Evolutionary conservation across 1,139 yeast genomes (phyloP).

Genomic region (Debaryomyces sp.): DNA sequence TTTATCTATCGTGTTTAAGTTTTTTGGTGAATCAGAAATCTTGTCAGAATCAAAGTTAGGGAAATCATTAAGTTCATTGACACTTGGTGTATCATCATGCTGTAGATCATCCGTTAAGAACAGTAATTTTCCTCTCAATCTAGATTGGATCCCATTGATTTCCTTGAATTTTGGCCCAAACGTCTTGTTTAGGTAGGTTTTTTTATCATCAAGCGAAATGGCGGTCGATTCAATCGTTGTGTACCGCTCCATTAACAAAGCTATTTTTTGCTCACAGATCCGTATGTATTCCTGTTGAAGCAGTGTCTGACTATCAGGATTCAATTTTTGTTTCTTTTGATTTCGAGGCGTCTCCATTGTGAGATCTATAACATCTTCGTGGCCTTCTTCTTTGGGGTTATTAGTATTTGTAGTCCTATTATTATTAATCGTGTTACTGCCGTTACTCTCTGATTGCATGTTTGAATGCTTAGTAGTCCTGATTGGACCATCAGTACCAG

Average conservation of each 20-base stretch:
- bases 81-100: not conserved
- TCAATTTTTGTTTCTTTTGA: constrained; percentile 7
- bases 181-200: constrained; percentile 24
- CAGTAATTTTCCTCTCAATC: constrained; percentile 1
- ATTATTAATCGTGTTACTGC: not conserved
- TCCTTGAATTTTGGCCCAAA: constrained; percentile 23
- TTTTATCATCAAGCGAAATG: constrained; percentile 38
- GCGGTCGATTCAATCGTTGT: constrained; percentile 36
- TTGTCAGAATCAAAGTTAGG: constrained; percentile 9
- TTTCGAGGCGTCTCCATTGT: constrained; percentile 7
- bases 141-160: constrained; percentile 10
- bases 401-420: not conserved
- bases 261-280: constrained; percentile 29
- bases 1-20: constrained; percentile 11
- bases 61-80: constrained; percentile 2
- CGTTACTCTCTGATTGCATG: not conserved
- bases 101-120: constrained; percentile 1
- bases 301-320: not conserved
- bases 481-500: not conserved
- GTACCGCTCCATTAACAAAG: constrained; percentile 30
- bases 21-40: constrained; percentile 7
- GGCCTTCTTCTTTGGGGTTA: not conserved
- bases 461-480: not conserved
- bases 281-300: constrained; percentile 10
- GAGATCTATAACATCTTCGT: constrained; percentile 10